A percentile compares a stretch with the other conserved stretches of the same genome.
These are phyloP conservation scores for Pichia paraexigua DNA, from an alignment of 805 yeast genomes.

Conservation along the genomic window DNA sequence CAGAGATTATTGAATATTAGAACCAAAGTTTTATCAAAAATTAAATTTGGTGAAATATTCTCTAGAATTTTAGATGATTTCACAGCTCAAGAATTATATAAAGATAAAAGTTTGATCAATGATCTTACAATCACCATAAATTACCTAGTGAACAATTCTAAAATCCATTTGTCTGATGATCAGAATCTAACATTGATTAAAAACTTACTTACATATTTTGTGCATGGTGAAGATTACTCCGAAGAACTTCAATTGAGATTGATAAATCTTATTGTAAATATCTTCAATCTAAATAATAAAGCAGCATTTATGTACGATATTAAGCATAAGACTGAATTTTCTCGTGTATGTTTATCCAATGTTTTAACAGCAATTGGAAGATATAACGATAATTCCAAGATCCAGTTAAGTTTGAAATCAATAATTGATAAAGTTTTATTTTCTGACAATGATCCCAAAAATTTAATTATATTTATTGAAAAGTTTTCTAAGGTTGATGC, in stretches of 20 bases:
- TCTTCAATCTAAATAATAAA: slow-evolving; percentile 21
- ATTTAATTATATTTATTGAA: slow-evolving; percentile 27
- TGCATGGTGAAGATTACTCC: neutral
- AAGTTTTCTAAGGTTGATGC: slow-evolving; percentile 22
- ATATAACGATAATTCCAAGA: neutral
- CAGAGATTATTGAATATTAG: slow-evolving; percentile 27
- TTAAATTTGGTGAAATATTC: slow-evolving; percentile 34
- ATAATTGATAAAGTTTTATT: slow-evolving; percentile 25
- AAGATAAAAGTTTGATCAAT: slow-evolving; percentile 18
- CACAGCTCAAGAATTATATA: slow-evolving; percentile 15
- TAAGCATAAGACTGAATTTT: slow-evolving; percentile 21
- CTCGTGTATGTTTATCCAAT: slow-evolving; percentile 19
- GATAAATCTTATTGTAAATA: slow-evolving; percentile 3
- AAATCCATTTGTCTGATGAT: slow-evolving; percentile 19
- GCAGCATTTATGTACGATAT: slow-evolving; percentile 18
- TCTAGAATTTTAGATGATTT: slow-evolving; percentile 18
- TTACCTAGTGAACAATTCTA: slow-evolving; percentile 12
- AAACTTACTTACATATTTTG: slow-evolving; percentile 6
- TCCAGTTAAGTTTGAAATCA: slow-evolving; percentile 2
- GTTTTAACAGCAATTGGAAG: slow-evolving; percentile 11
- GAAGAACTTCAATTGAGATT: slow-evolving; percentile 1
- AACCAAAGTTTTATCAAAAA: slow-evolving; percentile 33
- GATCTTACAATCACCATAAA: slow-evolving; percentile 12
- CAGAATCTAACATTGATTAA: slow-evolving; percentile 20
- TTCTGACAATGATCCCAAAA: slow-evolving; percentile 17